Percentiles rank a stretch among this genome's conserved stretches.
phyloP scores from a whole-genome alignment of 2,329 filamentous ascomycete genomes.

The Botrytis aclada region DNA sequence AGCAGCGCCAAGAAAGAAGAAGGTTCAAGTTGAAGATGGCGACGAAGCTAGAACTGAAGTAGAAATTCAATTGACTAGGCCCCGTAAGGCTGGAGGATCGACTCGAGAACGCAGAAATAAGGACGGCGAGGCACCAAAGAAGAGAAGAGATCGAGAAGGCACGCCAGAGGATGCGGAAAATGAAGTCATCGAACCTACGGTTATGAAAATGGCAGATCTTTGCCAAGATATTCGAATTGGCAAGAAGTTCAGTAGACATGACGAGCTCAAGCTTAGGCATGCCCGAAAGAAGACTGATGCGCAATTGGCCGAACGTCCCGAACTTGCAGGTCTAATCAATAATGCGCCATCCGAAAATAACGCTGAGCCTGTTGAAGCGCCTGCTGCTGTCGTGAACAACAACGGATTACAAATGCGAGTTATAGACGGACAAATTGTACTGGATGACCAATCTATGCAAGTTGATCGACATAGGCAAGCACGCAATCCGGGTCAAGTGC shows the following conservation, averaged over 20 bases:
- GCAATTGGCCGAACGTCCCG: conserved; percentile 32
- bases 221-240: conserved; percentile 68
- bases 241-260: conserved; percentile 71
- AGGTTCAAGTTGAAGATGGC: conserved; percentile 26
- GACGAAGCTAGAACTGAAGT: conserved; percentile 28
- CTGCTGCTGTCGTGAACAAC: conserved; percentile 11
- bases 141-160: conserved; percentile 30
- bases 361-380: conserved; percentile 13
- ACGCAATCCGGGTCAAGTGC: conserved; percentile 49
- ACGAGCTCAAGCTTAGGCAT: conserved; percentile 68
- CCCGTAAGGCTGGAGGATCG: conserved; percentile 23
- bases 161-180: conserved; percentile 64
- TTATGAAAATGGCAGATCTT: conserved; percentile 69
- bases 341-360: conserved; percentile 7
- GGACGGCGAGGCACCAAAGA: conserved; percentile 34
- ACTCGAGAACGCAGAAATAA: conserved; percentile 37
- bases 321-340: conserved; percentile 24
- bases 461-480: conserved; percentile 67
- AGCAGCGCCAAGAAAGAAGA: conserved; percentile 26
- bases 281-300: conserved; percentile 42
- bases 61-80: conserved; percentile 29
- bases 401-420: conserved; percentile 30
- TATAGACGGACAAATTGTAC: conserved; percentile 60
- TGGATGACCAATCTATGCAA: conserved; percentile 64
- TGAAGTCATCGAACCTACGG: conserved; percentile 61